Evolutionary conservation across 352 stramenopile genomes (phyloP), one percentile per base, ranked within the genome.

Genomic region (Globisporangium perplexum): DNA sequence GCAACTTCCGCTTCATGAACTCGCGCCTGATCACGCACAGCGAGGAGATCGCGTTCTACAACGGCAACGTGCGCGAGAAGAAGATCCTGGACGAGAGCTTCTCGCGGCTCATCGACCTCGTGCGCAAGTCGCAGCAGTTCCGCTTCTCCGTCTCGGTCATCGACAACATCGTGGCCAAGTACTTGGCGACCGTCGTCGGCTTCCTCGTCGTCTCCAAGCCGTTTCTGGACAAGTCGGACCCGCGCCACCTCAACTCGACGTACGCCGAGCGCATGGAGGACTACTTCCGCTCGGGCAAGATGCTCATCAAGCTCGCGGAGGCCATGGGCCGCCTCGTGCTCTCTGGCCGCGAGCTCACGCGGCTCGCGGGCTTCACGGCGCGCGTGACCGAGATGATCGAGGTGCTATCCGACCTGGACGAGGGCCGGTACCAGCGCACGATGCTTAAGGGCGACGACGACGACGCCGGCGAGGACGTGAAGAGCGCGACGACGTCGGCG

Each of bases 21-120:
- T 86, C 84, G 47, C 70, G 88, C 15, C 57, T 97, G 4, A 86
- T 95, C 55, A 93, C 83, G 20, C 83, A 96, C 66, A 90, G 84
- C 50, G 86, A 97, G 66, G 83, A 93, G 53, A 93, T 97, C 48
- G 87, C 87, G 11, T 97, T 97, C 54, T 96, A 95, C 71, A 89
- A 93, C 48, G 88, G 88, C 49, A 95, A 95, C 50, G 69, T 88
- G 8, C 76, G 86, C 12, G 88, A 97, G 56, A 83, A 88, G 53
- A 64, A 64, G 31, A 87, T 93, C 43, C 47, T 92, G 24, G 77
- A 93, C 53, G 59, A 85, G 57, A 86, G 74, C 24, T 92, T 93
- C 60, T 60, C 62, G 24, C 55, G 64, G 20, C 57, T 95, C 17
- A 77, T 87, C 36, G 66, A 78, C 24, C 60, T 92, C 41, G 65